phyloP scores from a whole-genome alignment of 768 basidiomycete species.

The Sistotremastrum niveocremeum region DNA sequence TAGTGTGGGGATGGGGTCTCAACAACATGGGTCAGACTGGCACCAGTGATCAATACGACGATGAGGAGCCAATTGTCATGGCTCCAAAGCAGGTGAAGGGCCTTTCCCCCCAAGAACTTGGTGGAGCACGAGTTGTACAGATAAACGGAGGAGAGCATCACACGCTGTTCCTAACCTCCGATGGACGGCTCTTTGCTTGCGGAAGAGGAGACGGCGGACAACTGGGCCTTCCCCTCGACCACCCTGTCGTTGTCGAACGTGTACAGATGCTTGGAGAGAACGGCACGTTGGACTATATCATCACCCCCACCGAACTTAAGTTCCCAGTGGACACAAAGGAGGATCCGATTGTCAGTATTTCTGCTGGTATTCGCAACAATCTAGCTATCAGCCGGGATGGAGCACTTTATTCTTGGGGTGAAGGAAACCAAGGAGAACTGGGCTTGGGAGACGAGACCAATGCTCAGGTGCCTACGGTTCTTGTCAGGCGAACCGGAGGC shows the following conservation, averaged over 20 bases:
- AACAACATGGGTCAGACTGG: conserved; percentile 83
- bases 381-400: conserved; percentile 55
- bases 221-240: conserved; percentile 62
- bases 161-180: conserved; percentile 73
- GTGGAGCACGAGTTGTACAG: conserved; percentile 48
- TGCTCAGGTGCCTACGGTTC: conserved; percentile 46
- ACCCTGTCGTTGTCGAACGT: conserved; percentile 48
- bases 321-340: conserved; percentile 39
- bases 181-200: conserved; percentile 75
- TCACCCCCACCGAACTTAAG: conserved; percentile 48
- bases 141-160: conserved; percentile 83
- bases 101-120: conserved; percentile 48
- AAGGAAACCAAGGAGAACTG: conserved; percentile 65
- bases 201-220: conserved; percentile 79
- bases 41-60: conserved; percentile 32
- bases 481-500: conserved; percentile 63
- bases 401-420: conserved; percentile 65
- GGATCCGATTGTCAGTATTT: conserved; percentile 53
- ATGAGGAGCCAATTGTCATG: conserved; percentile 40
- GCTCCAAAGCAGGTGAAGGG: conserved; percentile 50
- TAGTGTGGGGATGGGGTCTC: conserved; percentile 92
- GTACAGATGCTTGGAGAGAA: conserved; percentile 15
- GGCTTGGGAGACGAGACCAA: conserved; percentile 41
- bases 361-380: conserved; percentile 60
- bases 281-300: conserved; percentile 39